These are phyloP conservation scores for Dittrichia graveolens DNA, from an alignment of 129 eudicot species.

Conservation along the genomic window DNA sequence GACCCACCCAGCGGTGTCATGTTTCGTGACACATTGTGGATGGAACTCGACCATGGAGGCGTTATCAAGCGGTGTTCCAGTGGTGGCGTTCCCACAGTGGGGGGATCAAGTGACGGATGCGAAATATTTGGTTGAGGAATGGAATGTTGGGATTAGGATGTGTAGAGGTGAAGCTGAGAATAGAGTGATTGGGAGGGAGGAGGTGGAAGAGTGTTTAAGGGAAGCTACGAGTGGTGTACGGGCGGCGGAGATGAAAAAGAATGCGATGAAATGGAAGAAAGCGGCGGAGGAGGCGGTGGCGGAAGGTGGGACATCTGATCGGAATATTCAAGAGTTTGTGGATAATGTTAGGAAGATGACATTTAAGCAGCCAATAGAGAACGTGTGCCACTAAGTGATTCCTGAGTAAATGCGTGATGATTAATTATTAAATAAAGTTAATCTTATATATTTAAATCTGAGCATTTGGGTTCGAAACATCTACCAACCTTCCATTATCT, in stretches of 20 bases:
- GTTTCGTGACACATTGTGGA: constrained; percentile 79
- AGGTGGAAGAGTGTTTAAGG: constrained; percentile 53
- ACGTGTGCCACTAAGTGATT: no score
- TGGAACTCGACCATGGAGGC: constrained; percentile 92
- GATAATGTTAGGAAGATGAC: constrained; percentile 43
- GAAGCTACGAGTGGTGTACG: constrained; percentile 42
- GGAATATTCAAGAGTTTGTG: constrained; percentile 54
- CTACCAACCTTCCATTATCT: no score
- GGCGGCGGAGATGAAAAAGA: constrained; percentile 53
- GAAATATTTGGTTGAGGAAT: constrained; percentile 71
- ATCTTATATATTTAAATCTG: no score
- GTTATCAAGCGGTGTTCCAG: constrained; percentile 68
- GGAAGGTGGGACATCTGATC: constrained; percentile 72
- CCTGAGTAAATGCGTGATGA: no score
- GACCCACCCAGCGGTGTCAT: constrained; percentile 58
- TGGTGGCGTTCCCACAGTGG: constrained; percentile 83
- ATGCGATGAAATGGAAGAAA: constrained; percentile 65
- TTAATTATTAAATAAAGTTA: no score
- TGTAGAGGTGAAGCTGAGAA: constrained; percentile 71
- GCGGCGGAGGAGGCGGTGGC: constrained; percentile 66
- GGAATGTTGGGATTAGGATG: constrained; percentile 61
- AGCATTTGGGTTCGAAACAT: no score
- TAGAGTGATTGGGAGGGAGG: constrained; percentile 45
- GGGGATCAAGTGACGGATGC: constrained; percentile 96
- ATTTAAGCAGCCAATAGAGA: background rate